Conservation (phyloP, 1,284 basidiomycete species). For the Rhodotorula sp. region DNA sequence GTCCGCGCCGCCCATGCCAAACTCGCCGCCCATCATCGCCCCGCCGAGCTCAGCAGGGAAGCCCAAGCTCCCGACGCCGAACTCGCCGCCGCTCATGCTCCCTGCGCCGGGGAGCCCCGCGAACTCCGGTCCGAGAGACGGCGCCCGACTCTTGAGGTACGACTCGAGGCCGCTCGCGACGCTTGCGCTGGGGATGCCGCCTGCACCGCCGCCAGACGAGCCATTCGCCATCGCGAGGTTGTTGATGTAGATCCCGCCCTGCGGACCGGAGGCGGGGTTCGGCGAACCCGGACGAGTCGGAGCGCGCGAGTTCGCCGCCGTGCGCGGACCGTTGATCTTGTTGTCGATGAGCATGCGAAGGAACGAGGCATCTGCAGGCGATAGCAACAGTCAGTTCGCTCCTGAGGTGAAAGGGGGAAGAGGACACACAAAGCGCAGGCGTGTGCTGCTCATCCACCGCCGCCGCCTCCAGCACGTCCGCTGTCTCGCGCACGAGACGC, state of each 20-base stretch:
- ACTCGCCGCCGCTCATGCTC: background rate
- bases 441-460: conserved; percentile 41
- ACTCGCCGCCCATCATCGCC: background rate
- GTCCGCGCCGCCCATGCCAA: background rate
- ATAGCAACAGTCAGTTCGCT: no score
- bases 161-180: conserved; percentile 19
- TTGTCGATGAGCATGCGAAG: conserved; percentile 64
- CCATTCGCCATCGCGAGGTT: background rate
- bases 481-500: conserved; percentile 38
- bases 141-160: conserved; percentile 28
- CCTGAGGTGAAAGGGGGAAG: background rate
- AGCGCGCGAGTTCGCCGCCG: conserved; percentile 37
- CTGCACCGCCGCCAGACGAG: background rate
- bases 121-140: conserved; percentile 24
- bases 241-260: conserved; percentile 1
- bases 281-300: conserved; percentile 35
- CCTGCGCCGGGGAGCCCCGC: background rate
- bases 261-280: background rate
- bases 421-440: conserved; percentile 20
- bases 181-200: background rate
- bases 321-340: conserved; percentile 37
- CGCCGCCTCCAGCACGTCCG: conserved; percentile 34
- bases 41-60: conserved; percentile 13
- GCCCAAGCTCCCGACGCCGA: conserved; percentile 11
- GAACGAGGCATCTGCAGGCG: conserved; percentile 84